These are phyloP conservation scores for Phaeotremella fagi DNA, from an alignment of 768 basidiomycete species.

Conservation along the genomic window DNA sequence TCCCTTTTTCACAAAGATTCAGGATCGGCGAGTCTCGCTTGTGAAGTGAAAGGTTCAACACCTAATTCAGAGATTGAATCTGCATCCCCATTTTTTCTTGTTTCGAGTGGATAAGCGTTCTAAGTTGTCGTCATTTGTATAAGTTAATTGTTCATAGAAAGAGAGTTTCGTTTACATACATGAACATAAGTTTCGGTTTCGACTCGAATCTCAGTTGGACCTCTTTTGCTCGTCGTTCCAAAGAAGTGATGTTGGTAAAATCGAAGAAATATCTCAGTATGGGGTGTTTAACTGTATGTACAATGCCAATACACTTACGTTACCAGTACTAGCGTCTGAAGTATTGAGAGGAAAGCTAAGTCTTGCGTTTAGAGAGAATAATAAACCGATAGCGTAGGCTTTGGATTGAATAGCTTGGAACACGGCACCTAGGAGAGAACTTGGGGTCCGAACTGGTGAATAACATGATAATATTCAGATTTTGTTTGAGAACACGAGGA, in stretches of 20 bases:
- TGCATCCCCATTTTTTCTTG: no score
- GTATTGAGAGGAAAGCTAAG: neutral
- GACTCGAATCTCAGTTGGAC: slow-evolving; percentile 1
- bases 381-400: slow-evolving; percentile 26
- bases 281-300: no score
- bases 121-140: no score
- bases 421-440: slow-evolving; percentile 22
- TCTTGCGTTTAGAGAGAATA: slow-evolving; percentile 23
- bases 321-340: neutral
- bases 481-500: neutral
- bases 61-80: no score
- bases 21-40: neutral
- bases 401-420: slow-evolving; percentile 26
- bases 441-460: slow-evolving; percentile 13
- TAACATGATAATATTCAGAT: neutral
- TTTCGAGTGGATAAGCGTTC: no score
- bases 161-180: slow-evolving; percentile 4
- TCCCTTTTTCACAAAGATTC: no score
- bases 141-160: no score
- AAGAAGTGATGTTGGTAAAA: neutral
- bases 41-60: neutral
- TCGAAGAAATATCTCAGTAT: no score
- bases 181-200: slow-evolving; percentile 11
- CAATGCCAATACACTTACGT: no score
- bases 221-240: neutral